Evolutionary conservation across 2,329 filamentous ascomycete species (phyloP).

Genomic region (Aureobasidium melanogenum): DNA sequence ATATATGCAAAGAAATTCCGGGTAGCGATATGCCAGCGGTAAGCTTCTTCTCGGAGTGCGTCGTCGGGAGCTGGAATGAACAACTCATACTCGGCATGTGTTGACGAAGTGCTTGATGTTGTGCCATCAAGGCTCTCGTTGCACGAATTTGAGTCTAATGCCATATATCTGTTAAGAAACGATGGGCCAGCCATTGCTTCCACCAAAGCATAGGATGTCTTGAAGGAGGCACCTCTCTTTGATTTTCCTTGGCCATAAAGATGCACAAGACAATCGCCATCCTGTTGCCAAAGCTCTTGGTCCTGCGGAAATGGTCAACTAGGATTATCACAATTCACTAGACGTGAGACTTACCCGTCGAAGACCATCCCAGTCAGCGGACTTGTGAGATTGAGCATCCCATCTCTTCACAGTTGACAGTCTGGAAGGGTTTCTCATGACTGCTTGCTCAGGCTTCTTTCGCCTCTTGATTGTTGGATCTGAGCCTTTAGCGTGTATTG

Average conservation of each 20-base stretch:
- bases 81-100: slow-evolving; percentile 40
- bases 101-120: background rate
- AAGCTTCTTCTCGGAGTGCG: slow-evolving; percentile 45
- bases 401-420: slow-evolving; percentile 8
- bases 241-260: slow-evolving; percentile 59
- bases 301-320: slow-evolving; percentile 43
- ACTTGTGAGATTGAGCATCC: slow-evolving; percentile 12
- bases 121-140: slow-evolving; percentile 20
- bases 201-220: slow-evolving; percentile 51
- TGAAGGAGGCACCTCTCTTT: slow-evolving; percentile 58
- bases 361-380: slow-evolving; percentile 15
- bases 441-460: background rate
- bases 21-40: slow-evolving; percentile 57
- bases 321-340: no score
- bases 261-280: slow-evolving; percentile 63
- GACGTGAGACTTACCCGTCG: slow-evolving; percentile 13
- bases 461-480: background rate
- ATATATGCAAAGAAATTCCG: slow-evolving; percentile 71
- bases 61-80: slow-evolving; percentile 59
- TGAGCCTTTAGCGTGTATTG: background rate
- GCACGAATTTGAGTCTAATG: slow-evolving; percentile 9
- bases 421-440: slow-evolving; percentile 1
- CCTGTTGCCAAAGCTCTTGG: slow-evolving; percentile 57
- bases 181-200: slow-evolving; percentile 50
- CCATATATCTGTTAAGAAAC: slow-evolving; percentile 44